Evolutionary conservation across 1,284 basidiomycete genomes (phyloP).

Genomic region (Athelia sp.): DNA sequence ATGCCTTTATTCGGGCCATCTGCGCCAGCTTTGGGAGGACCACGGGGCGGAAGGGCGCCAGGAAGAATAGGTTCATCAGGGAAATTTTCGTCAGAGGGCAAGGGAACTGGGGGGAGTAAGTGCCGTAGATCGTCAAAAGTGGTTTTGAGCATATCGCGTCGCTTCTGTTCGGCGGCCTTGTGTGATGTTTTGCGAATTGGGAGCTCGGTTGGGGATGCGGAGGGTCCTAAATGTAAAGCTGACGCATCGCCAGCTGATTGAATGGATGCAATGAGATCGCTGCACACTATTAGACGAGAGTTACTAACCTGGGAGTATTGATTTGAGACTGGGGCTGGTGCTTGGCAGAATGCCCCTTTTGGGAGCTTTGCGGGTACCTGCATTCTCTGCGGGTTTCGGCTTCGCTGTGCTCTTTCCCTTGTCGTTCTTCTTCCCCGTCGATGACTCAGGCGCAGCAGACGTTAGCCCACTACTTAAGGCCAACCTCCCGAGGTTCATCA

Average conservation of each 20-base stretch:
- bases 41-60: slow-evolving; percentile 80
- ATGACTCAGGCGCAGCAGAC: slow-evolving; percentile 11
- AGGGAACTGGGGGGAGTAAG: slow-evolving; percentile 84
- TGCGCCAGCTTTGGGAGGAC: slow-evolving; percentile 79
- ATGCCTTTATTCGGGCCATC: slow-evolving; percentile 94
- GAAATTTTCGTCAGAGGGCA: slow-evolving; percentile 65
- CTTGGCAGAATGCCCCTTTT: slow-evolving; percentile 23
- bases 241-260: slow-evolving; percentile 17
- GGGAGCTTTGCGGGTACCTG: slow-evolving; percentile 15
- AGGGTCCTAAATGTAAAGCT: slow-evolving; percentile 15
- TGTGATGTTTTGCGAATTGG: slow-evolving; percentile 83
- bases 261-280: no score
- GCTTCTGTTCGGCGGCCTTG: slow-evolving; percentile 96
- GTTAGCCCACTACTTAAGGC: slow-evolving; percentile 43
- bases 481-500: slow-evolving; percentile 77
- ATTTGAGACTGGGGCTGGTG: slow-evolving; percentile 52
- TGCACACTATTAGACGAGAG: no score
- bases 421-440: slow-evolving; percentile 14
- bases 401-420: slow-evolving; percentile 23
- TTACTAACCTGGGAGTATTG: slow-evolving; percentile 60
- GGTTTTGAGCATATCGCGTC: slow-evolving; percentile 91
- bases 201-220: slow-evolving; percentile 19
- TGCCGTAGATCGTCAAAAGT: slow-evolving; percentile 92
- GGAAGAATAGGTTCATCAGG: slow-evolving; percentile 66
- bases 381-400: slow-evolving; percentile 18